These are phyloP conservation scores for Boehmeria nivea DNA, from an alignment of 306 rosid genomes.

Conservation along the genomic window DNA sequence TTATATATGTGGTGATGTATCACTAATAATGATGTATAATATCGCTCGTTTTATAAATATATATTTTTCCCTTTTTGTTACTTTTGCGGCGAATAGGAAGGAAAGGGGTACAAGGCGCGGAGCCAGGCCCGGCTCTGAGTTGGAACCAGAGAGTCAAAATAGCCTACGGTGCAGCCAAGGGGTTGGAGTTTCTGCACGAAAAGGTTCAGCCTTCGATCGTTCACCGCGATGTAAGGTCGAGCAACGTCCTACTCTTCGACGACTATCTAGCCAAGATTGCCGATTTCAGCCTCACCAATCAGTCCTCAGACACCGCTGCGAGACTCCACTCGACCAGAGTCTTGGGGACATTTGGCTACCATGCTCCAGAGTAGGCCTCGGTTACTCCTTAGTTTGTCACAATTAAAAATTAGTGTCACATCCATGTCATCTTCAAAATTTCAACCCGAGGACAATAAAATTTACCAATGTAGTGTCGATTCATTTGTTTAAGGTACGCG, in stretches of 20 bases:
- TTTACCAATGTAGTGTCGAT: not conserved
- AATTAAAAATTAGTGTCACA: too few relatives aligned
- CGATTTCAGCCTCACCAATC: constrained; percentile 85
- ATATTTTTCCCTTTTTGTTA: not conserved
- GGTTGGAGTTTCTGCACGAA: constrained; percentile 86
- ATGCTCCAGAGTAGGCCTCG: constrained; percentile 94
- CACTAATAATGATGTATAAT: too few relatives aligned
- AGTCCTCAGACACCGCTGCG: constrained; percentile 88
- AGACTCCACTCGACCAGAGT: constrained; percentile 93
- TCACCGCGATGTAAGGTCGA: constrained; percentile 90
- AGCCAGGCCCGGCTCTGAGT: constrained; percentile 79
- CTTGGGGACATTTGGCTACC: constrained; percentile 97
- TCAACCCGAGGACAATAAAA: too few relatives aligned
- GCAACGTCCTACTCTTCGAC: constrained; percentile 81
- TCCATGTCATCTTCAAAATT: too few relatives aligned
- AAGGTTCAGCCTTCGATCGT: constrained; percentile 86
- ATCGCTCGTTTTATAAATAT: too few relatives aligned
- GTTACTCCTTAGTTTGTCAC: not conserved
- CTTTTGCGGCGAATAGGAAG: constrained; percentile 51
- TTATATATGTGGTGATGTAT: too few relatives aligned
- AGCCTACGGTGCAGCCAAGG: constrained; percentile 95
- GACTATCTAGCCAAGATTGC: constrained; percentile 71
- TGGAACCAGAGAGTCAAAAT: constrained; percentile 88
- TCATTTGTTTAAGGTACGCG: constrained; percentile 62
- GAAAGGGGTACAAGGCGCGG: constrained; percentile 97